phyloP scores from a whole-genome alignment of 257 asterid genomes.

The Solanum corneliomulleri region DNA sequence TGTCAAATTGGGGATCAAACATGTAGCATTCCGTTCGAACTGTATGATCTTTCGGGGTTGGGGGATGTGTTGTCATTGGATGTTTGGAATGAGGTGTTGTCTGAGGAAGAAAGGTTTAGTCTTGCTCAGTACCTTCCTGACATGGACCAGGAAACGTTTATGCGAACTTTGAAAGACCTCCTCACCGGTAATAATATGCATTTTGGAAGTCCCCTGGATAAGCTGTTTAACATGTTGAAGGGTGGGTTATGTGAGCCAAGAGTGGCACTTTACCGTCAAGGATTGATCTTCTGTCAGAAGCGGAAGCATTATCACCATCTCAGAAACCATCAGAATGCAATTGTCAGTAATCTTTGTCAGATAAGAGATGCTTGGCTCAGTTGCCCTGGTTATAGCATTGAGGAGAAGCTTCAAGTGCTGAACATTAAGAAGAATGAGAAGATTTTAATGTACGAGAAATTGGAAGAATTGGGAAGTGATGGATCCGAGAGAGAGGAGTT shows the following conservation, averaged over 20 bases:
- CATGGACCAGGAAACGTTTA: constrained; percentile 86
- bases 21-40: constrained; percentile 78
- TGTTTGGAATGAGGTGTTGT: constrained; percentile 86
- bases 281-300: constrained; percentile 69
- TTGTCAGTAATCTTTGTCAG: constrained; percentile 80
- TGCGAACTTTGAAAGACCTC: constrained; percentile 65
- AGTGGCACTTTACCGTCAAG: constrained; percentile 94
- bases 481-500: constrained; percentile 81
- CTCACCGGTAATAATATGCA: constrained; percentile 67
- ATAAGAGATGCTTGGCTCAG: constrained; percentile 89
- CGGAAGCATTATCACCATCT: constrained; percentile 71
- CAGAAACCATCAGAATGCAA: constrained; percentile 63
- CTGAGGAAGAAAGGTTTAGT: constrained; percentile 74
- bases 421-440: constrained; percentile 85
- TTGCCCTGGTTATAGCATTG: constrained; percentile 82
- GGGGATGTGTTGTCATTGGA: constrained; percentile 77
- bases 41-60: constrained; percentile 79
- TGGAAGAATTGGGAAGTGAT: constrained; percentile 70
- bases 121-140: constrained; percentile 87
- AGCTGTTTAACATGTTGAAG: constrained; percentile 76
- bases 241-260: constrained; percentile 96
- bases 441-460: constrained; percentile 89
- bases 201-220: constrained; percentile 71
- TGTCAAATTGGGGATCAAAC: constrained; percentile 91
- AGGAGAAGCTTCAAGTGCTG: constrained; percentile 90